Conservation (phyloP, 1,139 yeast species). For the Yamadazyma mexicana region DNA sequence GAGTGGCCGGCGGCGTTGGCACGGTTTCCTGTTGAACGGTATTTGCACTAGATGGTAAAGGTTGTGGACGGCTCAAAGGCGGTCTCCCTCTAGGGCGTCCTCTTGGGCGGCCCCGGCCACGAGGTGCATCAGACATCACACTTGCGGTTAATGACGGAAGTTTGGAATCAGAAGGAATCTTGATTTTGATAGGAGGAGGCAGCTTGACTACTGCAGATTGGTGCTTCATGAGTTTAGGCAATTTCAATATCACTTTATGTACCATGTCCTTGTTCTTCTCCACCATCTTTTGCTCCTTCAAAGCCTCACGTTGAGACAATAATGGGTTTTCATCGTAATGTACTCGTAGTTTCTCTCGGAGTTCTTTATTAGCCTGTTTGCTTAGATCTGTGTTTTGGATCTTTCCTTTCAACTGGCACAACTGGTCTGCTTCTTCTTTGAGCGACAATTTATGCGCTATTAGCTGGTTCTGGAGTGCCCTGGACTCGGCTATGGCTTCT, state of each 20-base stretch:
- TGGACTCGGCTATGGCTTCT: constrained; percentile 38
- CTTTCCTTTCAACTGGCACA: constrained; percentile 19
- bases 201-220: constrained; percentile 2
- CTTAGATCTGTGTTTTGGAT: constrained; percentile 13
- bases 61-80: background rate
- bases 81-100: background rate
- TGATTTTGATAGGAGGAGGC: background rate
- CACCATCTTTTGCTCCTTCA: constrained; percentile 28
- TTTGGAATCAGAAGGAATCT: background rate
- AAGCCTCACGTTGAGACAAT: constrained; percentile 41
- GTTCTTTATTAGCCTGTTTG: constrained; percentile 19
- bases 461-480: constrained; percentile 35
- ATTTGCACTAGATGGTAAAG: too few species aligned
- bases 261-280: constrained; percentile 9
- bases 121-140: too few species aligned
- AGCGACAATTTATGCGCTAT: constrained; percentile 31
- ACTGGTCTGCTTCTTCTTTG: constrained; percentile 31
- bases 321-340: constrained; percentile 41
- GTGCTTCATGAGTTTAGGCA: constrained; percentile 17
- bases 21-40: too few species aligned
- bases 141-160: too few species aligned
- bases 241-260: constrained; percentile 29
- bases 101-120: too few species aligned
- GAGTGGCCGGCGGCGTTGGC: background rate
- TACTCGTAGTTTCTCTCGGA: constrained; percentile 31